phyloP scores from a whole-genome alignment of 176 grass and related monocot genomes.

The Tuctoria greenei region DNA sequence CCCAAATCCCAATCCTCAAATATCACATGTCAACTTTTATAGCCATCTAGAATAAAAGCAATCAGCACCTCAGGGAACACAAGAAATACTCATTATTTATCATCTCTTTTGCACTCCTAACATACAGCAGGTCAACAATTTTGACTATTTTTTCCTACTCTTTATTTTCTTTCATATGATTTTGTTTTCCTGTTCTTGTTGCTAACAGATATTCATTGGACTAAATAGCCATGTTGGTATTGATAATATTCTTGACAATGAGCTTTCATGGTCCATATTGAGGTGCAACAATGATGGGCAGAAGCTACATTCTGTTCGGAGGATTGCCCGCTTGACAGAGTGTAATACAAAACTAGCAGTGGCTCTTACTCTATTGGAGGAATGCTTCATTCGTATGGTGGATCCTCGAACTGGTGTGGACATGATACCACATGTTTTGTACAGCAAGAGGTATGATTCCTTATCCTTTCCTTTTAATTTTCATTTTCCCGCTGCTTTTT shows the following conservation, averaged over 20 bases:
- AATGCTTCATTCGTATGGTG: slow-evolving; percentile 87
- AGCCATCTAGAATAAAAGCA: background rate
- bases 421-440: slow-evolving; percentile 90
- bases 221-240: slow-evolving; percentile 59
- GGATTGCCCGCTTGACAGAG: slow-evolving; percentile 61
- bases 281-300: slow-evolving; percentile 72
- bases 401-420: slow-evolving; percentile 85
- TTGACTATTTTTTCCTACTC: background rate
- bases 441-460: slow-evolving; percentile 72
- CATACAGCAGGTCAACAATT: background rate
- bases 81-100: background rate
- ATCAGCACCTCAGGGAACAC: background rate
- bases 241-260: slow-evolving; percentile 62
- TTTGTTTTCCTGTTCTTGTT: slow-evolving; percentile 24
- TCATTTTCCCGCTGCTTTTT: background rate
- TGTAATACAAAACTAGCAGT: slow-evolving; percentile 89
- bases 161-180: slow-evolving; percentile 36
- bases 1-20: background rate
- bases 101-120: background rate
- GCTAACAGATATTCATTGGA: slow-evolving; percentile 64
- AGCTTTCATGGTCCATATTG: slow-evolving; percentile 77
- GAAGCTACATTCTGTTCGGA: slow-evolving; percentile 60
- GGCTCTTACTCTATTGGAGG: slow-evolving; percentile 84
- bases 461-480: slow-evolving; percentile 22
- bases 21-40: background rate